phyloP scores from a whole-genome alignment of 345 rosid species.

The Viola odorata region DNA sequence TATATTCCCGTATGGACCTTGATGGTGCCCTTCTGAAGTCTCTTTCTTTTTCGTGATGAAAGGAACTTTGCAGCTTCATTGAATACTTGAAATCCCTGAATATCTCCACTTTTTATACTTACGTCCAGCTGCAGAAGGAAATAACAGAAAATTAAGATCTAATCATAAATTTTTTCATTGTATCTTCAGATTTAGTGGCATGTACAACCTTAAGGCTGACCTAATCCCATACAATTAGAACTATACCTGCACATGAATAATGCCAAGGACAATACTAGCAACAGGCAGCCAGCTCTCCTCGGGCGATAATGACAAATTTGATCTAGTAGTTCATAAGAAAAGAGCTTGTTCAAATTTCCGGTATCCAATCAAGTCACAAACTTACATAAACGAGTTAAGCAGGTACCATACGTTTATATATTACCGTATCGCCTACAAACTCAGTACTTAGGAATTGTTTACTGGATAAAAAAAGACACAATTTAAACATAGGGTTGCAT shows the following conservation, averaged over 20 bases:
- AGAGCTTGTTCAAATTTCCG: conserved; percentile 3
- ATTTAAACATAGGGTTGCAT: background rate
- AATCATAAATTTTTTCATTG: background rate
- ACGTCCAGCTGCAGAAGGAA: conserved; percentile 52
- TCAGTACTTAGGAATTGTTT: background rate
- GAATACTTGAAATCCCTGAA: conserved; percentile 54
- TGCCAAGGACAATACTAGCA: conserved; percentile 78
- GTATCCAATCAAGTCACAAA: background rate
- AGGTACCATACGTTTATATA: background rate
- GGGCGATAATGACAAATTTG: conserved; percentile 73
- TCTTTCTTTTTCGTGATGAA: conserved; percentile 32
- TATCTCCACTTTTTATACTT: conserved; percentile 76
- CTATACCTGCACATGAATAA: conserved; percentile 81
- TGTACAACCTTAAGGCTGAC: background rate
- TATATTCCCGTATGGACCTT: conserved; percentile 37
- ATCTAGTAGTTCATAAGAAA: conserved; percentile 36
- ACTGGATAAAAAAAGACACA: background rate
- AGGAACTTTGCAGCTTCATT: conserved; percentile 32
- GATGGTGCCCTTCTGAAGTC: conserved; percentile 21
- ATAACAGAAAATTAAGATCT: background rate
- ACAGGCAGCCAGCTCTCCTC: conserved; percentile 94
- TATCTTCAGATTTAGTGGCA: background rate
- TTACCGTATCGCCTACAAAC: background rate
- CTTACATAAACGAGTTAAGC: conserved; percentile 1
- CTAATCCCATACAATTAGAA: background rate